Evolutionary conservation across 176 grass and related monocot species (phyloP).

Genomic region (Oryza meyeriana): DNA sequence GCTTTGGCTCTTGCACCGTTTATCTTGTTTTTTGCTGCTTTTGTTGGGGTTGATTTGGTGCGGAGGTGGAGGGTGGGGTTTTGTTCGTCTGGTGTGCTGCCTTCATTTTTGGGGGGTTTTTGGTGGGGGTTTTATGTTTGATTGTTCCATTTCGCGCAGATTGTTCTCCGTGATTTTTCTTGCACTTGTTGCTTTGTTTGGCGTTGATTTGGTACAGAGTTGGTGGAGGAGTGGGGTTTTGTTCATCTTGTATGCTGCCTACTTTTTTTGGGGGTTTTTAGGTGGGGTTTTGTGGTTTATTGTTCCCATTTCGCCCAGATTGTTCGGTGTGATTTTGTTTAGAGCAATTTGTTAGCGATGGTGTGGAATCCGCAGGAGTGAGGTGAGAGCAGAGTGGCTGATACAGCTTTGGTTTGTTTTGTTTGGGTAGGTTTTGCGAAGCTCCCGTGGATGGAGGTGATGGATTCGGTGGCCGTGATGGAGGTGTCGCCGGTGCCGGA

Average conservation of each 20-base stretch:
- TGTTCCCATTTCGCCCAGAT: not conserved
- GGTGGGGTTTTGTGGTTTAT: not conserved
- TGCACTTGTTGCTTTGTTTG: not conserved
- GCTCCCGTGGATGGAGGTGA: constrained; percentile 8
- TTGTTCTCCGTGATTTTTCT: not conserved
- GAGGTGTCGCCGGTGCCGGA: constrained; percentile 20
- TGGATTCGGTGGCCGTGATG: constrained; percentile 31
- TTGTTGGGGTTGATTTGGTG: not conserved
- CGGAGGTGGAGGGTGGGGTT: not conserved
- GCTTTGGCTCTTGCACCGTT: not conserved
- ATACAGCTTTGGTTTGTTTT: not conserved
- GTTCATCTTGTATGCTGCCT: not conserved
- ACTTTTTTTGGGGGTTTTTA: not conserved
- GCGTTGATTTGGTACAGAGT: not conserved
- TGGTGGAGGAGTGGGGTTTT: not conserved
- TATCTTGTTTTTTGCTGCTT: not conserved
- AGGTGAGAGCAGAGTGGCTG: not conserved
- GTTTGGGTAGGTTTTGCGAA: not conserved
- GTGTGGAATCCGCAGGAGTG: not conserved
- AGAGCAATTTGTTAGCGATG: not conserved
- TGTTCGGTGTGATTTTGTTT: not conserved
- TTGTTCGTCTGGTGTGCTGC: not conserved
- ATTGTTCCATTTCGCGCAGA: not conserved
- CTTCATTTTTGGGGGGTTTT: not conserved
- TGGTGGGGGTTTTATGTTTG: not conserved